Evolutionary conservation across 345 rosid genomes (phyloP).

Genomic region (Arabidopsis arenosa): DNA sequence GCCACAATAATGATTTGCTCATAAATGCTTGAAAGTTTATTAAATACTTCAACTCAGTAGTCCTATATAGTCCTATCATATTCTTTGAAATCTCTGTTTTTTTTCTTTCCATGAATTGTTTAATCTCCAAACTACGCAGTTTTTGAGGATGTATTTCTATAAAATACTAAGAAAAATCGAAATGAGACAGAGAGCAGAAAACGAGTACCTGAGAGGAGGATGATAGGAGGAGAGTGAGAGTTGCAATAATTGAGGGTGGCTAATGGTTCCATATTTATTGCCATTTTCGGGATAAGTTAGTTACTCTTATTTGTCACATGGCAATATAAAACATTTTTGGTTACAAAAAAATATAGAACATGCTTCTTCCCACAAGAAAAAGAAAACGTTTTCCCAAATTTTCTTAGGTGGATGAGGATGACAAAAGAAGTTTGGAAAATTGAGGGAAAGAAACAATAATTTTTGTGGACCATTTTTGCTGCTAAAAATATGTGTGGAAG

Average conservation of each 20-base stretch:
- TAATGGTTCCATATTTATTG: constrained; percentile 16
- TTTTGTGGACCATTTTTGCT: not conserved
- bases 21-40: not conserved
- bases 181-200: not conserved
- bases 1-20: not conserved
- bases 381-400: not conserved
- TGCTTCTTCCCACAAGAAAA: not conserved
- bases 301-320: constrained; percentile 18
- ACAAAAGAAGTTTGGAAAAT: not conserved
- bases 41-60: not conserved
- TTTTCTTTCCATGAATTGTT: no score
- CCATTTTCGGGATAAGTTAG: constrained; percentile 19
- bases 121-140: not conserved
- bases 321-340: constrained; percentile 7
- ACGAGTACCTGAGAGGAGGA: constrained; percentile 13
- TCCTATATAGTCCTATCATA: no score
- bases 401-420: not conserved
- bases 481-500: not conserved
- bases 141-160: not conserved
- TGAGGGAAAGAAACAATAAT: not conserved
- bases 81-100: no score
- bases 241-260: not conserved
- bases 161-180: not conserved
- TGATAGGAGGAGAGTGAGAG: constrained; percentile 7
- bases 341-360: not conserved